phyloP scores from a whole-genome alignment of 2,329 filamentous ascomycete genomes.

The Beauveria pseudobassiana region DNA sequence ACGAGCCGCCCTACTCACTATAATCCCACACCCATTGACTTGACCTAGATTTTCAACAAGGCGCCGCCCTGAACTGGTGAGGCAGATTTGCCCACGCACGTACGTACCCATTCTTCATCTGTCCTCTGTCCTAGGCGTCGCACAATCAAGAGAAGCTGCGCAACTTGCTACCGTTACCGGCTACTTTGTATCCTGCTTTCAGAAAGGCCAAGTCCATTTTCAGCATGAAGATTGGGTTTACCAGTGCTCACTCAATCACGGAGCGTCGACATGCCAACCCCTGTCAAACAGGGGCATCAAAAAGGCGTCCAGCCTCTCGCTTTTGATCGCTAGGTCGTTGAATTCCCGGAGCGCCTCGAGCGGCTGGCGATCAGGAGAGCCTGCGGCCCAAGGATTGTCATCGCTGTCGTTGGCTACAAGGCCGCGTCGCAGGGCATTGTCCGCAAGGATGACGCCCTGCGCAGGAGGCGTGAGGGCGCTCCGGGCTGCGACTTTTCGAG shows the following conservation, averaged over 20 bases:
- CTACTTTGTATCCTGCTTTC: not conserved
- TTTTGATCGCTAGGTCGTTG: conserved; percentile 26
- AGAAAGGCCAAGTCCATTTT: too few relatives aligned
- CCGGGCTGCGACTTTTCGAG: conserved; percentile 35
- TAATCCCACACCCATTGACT: not conserved
- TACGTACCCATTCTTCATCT: not conserved
- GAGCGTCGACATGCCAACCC: conserved; percentile 31
- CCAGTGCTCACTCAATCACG: conserved; percentile 23
- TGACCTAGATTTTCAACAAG: not conserved
- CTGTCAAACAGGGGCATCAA: conserved; percentile 37
- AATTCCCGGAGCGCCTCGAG: conserved; percentile 26
- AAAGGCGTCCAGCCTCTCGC: conserved; percentile 31
- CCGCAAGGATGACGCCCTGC: conserved; percentile 43
- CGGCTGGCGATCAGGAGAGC: conserved; percentile 13
- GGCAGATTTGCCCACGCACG: not conserved
- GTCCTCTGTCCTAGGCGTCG: not conserved
- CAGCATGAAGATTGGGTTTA: not conserved
- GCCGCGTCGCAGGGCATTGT: conserved; percentile 44
- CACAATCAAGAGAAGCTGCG: not conserved
- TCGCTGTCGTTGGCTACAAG: conserved; percentile 36
- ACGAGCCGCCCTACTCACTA: not conserved
- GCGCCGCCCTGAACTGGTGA: not conserved
- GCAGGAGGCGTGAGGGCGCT: conserved; percentile 32
- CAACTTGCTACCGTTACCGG: not conserved
- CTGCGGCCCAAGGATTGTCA: conserved; percentile 25